Conservation (phyloP, 2,329 filamentous ascomycete genomes). For the Fusarium fracticaudum region DNA sequence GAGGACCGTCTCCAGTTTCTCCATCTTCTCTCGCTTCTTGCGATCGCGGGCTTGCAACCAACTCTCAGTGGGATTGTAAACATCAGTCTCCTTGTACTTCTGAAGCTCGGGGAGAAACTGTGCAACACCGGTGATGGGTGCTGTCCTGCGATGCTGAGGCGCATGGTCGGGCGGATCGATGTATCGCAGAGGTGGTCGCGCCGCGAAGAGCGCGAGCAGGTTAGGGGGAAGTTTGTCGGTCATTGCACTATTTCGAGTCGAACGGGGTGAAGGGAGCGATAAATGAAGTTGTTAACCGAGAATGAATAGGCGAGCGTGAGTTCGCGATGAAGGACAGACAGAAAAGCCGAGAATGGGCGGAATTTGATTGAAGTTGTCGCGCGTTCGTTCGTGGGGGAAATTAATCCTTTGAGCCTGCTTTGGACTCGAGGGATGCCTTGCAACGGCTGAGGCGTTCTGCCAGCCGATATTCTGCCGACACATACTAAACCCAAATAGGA, state of each 20-base stretch:
- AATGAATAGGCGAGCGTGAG: constrained; percentile 19
- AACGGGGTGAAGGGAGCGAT: background rate
- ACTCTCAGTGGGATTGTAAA: constrained; percentile 86
- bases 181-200: constrained; percentile 90
- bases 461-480: constrained; percentile 35
- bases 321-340: constrained; percentile 13
- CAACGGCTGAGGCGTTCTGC: constrained; percentile 7
- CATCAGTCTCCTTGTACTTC: constrained; percentile 80
- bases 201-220: constrained; percentile 92
- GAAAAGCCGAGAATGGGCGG: constrained; percentile 3
- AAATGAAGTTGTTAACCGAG: constrained; percentile 4
- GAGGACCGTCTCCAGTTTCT: constrained; percentile 69
- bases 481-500: constrained; percentile 42
- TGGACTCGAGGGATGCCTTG: constrained; percentile 21
- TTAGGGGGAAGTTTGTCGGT: constrained; percentile 96
- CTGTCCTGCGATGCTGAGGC: constrained; percentile 82
- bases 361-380: constrained; percentile 37
- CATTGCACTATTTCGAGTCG: constrained; percentile 64
- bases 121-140: constrained; percentile 76
- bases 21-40: constrained; percentile 81
- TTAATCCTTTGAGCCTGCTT: constrained; percentile 29
- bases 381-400: constrained; percentile 34
- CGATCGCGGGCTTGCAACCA: constrained; percentile 91
- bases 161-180: constrained; percentile 84
- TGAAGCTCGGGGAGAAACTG: constrained; percentile 78